A percentile compares a stretch with the other conserved stretches of the same genome.
Evolutionary conservation across 805 yeast genomes (phyloP).

Genomic region (Ascoidea asiatica): DNA sequence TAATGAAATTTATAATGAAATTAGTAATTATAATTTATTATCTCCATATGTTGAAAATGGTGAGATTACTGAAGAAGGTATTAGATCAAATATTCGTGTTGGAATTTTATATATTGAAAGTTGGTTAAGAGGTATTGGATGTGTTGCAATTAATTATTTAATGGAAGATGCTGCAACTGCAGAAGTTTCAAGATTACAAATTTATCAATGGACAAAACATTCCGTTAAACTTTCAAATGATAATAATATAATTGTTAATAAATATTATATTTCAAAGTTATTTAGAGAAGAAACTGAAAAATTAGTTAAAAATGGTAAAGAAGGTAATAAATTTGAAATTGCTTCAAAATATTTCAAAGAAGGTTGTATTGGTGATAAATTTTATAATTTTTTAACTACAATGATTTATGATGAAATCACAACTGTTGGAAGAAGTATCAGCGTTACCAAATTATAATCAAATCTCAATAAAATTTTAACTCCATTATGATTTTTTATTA

Average conservation of each 20-base stretch:
- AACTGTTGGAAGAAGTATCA: slow-evolving; percentile 25
- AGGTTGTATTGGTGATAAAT: slow-evolving; percentile 58
- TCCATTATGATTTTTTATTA: neutral
- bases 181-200: slow-evolving; percentile 72
- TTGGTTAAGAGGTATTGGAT: slow-evolving; percentile 74
- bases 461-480: slow-evolving; percentile 3
- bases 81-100: slow-evolving; percentile 57
- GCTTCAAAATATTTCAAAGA: slow-evolving; percentile 64
- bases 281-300: slow-evolving; percentile 50
- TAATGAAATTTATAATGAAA: slow-evolving; percentile 24
- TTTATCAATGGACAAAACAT: slow-evolving; percentile 76
- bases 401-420: slow-evolving; percentile 63
- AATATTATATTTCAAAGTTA: slow-evolving; percentile 41
- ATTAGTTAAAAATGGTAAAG: slow-evolving; percentile 31
- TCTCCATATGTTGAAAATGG: slow-evolving; percentile 53
- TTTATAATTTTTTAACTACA: slow-evolving; percentile 67
- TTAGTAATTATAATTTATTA: slow-evolving; percentile 44
- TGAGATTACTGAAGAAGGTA: slow-evolving; percentile 56
- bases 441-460: slow-evolving; percentile 16
- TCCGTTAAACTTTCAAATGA: slow-evolving; percentile 40
- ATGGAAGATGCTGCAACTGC: slow-evolving; percentile 92
- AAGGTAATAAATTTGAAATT: slow-evolving; percentile 52
- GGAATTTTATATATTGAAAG: slow-evolving; percentile 77
- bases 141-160: slow-evolving; percentile 73
- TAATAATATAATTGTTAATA: slow-evolving; percentile 42